Percentiles rank a stretch among this genome's conserved stretches.
These are phyloP conservation scores for Penicillium occitanis DNA, from an alignment of 2,329 filamentous ascomycete genomes.

Conservation along the genomic window DNA sequence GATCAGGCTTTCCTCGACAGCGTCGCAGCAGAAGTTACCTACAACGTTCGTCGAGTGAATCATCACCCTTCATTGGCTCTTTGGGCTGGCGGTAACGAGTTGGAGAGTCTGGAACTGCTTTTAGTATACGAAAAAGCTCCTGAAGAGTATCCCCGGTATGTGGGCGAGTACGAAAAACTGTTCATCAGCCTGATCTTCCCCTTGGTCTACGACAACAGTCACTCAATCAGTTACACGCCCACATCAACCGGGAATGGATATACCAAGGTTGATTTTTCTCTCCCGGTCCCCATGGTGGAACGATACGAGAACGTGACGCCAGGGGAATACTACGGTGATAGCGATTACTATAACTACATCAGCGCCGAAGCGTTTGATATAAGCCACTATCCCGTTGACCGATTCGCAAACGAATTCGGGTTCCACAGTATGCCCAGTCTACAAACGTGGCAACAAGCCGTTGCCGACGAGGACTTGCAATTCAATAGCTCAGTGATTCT, in stretches of 20 bases:
- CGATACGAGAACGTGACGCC: slow-evolving; percentile 56
- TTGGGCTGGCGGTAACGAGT: slow-evolving; percentile 60
- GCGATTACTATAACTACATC: slow-evolving; percentile 62
- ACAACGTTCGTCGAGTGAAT: slow-evolving; percentile 61
- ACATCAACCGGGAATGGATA: slow-evolving; percentile 62
- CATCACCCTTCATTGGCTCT: slow-evolving; percentile 59
- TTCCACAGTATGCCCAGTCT: slow-evolving; percentile 63
- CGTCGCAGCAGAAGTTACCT: slow-evolving; percentile 56
- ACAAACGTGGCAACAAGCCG: slow-evolving; percentile 57
- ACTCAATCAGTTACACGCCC: slow-evolving; percentile 61
- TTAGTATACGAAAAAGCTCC: slow-evolving; percentile 47
- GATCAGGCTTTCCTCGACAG: slow-evolving; percentile 57
- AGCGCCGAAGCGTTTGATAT: slow-evolving; percentile 54
- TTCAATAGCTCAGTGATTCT: slow-evolving; percentile 60
- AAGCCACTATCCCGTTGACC: slow-evolving; percentile 56
- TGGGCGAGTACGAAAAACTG: slow-evolving; percentile 58
- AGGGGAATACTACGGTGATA: slow-evolving; percentile 60
- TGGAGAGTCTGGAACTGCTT: slow-evolving; percentile 57
- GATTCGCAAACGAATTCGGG: slow-evolving; percentile 65
- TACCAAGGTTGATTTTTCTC: slow-evolving; percentile 54
- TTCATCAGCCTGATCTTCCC: slow-evolving; percentile 58
- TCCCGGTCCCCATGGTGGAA: slow-evolving; percentile 54
- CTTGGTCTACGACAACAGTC: slow-evolving; percentile 58
- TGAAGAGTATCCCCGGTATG: slow-evolving; percentile 44
- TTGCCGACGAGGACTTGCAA: slow-evolving; percentile 52